Base-by-base conservation (phyloP, 768 basidiomycete species). In the Glaciozyma antarctica region DNA sequence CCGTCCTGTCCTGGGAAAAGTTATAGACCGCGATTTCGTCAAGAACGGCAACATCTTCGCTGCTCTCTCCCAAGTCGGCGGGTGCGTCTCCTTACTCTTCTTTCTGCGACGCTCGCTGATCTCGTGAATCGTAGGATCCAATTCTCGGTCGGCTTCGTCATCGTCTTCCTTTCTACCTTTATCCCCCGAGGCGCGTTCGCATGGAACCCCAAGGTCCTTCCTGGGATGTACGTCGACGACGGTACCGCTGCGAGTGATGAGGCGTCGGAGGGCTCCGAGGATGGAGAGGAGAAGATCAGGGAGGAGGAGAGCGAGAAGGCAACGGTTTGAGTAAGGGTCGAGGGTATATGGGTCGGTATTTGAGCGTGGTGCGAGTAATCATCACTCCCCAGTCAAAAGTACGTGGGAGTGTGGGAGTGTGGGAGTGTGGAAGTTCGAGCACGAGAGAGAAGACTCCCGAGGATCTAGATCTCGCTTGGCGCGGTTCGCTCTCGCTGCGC, bases 151-250 rank as follows among this genome's bases (percentile, higher is more conserved):
- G 64, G 73, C 58, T 71, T 65, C 24, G 73, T 57, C 44, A 65
- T 76, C 58, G 70, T 76, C 61, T 53, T 75, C 52, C 47, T 62
- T 24, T 57, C 74, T 16, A 75, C 75, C 8, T 63, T 71, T 47
- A 68, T 74, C 49, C 75, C 73, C 34, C 61, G 60, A 47, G 75
- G 75, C 34, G 71, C 72, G 0, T 56, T 76, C 44, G 44, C 75
- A 12, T 51, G 75, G 70, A 76, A 76, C 72, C 75, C 75, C 19
- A 62, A 68, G 49, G 34, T 69, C 49, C 61, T 75, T 62, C 66
- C 73, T 43, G 71, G 55, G 19, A 52, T 41, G 8, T n/a, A 63
- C 17, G 28, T 70, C 45, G 30, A 41, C 10, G 34, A 34, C 5
- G 34, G 34, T 34, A 34, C 34, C 10, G n/a, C n/a, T n/a, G n/a